Percentiles rank a stretch among this genome's conserved stretches.
These are phyloP conservation scores for Leptodontidium sp. DNA, from an alignment of 2,329 filamentous ascomycete genomes.

Conservation along the genomic window DNA sequence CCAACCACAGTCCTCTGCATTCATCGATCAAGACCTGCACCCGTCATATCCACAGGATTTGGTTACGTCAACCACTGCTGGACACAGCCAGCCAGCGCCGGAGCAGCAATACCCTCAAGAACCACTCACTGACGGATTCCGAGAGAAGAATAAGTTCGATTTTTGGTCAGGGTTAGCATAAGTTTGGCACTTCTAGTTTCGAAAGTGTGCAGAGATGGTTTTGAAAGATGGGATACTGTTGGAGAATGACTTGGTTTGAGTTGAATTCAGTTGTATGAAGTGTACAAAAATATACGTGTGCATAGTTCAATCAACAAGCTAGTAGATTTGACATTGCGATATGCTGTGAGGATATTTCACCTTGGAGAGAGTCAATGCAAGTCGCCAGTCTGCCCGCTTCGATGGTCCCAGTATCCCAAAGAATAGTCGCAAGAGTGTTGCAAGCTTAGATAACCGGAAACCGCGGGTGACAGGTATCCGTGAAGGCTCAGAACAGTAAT, in stretches of 20 bases:
- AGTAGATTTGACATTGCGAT: neutral
- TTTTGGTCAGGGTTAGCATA: neutral
- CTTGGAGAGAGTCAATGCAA: neutral
- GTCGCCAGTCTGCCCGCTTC: neutral
- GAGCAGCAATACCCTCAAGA: neutral
- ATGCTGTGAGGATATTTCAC: neutral
- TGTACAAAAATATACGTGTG: constrained; percentile 4
- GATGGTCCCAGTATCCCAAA: neutral
- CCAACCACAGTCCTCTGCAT: neutral
- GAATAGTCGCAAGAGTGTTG: neutral
- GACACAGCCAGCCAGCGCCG: neutral
- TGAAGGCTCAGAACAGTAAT: neutral
- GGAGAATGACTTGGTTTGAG: neutral
- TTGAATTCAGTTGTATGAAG: neutral
- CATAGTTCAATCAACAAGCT: neutral
- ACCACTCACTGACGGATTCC: neutral
- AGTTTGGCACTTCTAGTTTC: neutral
- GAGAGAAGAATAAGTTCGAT: neutral
- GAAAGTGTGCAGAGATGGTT: neutral
- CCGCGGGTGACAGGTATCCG: neutral
- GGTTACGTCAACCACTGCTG: neutral
- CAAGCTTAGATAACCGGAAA: neutral
- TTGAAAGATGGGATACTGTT: neutral
- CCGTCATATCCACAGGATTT: neutral
- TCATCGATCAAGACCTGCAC: neutral